Percentiles rank a stretch among this genome's conserved stretches.
Conservation (phyloP, 2,329 filamentous ascomycete species). For the Cladosporium halotolerans region DNA sequence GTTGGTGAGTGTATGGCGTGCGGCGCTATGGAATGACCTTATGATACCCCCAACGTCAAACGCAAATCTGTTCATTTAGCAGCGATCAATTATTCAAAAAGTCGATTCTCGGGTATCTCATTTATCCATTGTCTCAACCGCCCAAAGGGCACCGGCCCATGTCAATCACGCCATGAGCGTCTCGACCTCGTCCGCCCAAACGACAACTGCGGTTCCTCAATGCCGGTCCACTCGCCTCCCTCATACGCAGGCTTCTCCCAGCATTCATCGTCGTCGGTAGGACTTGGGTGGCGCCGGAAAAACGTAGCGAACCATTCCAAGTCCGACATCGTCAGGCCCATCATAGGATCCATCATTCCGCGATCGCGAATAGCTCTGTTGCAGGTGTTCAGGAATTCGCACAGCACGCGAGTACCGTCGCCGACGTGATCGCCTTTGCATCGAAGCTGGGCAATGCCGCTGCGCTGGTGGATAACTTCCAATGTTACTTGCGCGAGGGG, state of each 20-base stretch:
- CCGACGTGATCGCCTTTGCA: neutral
- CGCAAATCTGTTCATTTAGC: no score
- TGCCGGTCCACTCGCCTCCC: conserved; percentile 1
- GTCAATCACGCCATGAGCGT: no score
- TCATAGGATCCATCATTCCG: neutral
- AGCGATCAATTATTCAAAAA: no score
- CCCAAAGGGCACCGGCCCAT: no score
- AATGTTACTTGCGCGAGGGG: neutral
- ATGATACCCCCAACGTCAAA: conserved; percentile 3
- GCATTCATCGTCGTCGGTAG: neutral
- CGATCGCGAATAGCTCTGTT: neutral
- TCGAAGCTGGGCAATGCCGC: neutral
- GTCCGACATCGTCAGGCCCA: neutral
- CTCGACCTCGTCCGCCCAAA: no score
- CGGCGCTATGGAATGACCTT: neutral
- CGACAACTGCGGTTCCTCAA: neutral
- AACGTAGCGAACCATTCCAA: neutral
- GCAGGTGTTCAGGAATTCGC: neutral
- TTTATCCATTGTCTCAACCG: no score
- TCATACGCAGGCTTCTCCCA: conserved; percentile 1
- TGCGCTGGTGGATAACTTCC: neutral
- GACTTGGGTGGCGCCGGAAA: neutral
- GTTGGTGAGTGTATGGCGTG: neutral
- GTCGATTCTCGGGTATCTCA: no score
- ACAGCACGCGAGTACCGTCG: neutral